These are phyloP conservation scores for Basipetospora sp. DNA, from an alignment of 2,329 filamentous ascomycete species.

Conservation along the genomic window DNA sequence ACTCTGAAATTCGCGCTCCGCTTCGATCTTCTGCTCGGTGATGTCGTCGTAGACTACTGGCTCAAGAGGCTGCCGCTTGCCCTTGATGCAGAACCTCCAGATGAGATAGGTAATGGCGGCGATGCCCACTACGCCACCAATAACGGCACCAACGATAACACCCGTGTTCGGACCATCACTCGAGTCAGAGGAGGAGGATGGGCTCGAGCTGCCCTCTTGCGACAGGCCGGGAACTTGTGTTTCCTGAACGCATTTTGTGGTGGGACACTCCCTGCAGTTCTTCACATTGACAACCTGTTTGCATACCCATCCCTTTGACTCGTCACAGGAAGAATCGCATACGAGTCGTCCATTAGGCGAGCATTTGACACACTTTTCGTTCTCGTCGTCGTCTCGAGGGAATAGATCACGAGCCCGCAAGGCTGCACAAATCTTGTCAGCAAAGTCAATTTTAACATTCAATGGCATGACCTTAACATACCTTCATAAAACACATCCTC, in stretches of 20 bases:
- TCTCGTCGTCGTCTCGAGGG: conserved; percentile 8
- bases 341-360: conserved; percentile 8
- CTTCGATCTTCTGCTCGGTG: conserved; percentile 30
- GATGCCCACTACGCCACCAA: conserved; percentile 68
- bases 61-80: conserved; percentile 40
- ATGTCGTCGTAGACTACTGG: conserved; percentile 3
- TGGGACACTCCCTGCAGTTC: conserved; percentile 10
- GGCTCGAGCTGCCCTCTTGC: background rate
- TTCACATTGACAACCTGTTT: conserved; percentile 10
- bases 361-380: conserved; percentile 9
- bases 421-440: no score
- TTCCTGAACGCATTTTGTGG: conserved; percentile 8
- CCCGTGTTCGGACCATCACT: conserved; percentile 52
- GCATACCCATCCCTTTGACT: conserved; percentile 8
- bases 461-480: conserved; percentile 1
- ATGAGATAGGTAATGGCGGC: conserved; percentile 64
- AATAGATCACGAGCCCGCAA: conserved; percentile 9
- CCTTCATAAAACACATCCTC: conserved; percentile 9
- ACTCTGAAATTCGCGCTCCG: conserved; percentile 26
- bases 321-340: conserved; percentile 10
- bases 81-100: conserved; percentile 79
- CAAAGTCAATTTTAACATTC: no score
- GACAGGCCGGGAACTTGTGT: background rate
- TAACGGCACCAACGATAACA: conserved; percentile 79
- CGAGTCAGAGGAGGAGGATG: conserved; percentile 4